Conservation (phyloP, 202 grass and related monocot species). For the Bolboschoenoplectus hybrid region DNA sequence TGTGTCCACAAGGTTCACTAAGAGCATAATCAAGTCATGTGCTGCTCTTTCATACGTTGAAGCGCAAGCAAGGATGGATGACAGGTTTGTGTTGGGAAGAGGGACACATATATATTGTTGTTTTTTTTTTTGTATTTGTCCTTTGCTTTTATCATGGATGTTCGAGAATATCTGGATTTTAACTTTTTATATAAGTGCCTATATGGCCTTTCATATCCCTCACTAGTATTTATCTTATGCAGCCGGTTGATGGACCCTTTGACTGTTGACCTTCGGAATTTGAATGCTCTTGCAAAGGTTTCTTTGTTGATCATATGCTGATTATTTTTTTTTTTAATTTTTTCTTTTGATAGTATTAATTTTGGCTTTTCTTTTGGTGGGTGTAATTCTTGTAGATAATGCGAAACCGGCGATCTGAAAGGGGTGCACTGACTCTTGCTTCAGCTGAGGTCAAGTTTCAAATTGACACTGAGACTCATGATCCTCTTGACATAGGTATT, state of each 20-base stretch:
- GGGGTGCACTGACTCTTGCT: slow-evolving; percentile 95
- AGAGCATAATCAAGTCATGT: slow-evolving; percentile 95
- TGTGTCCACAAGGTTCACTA: slow-evolving; percentile 81
- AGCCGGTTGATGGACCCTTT: slow-evolving; percentile 95
- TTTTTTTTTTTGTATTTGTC: neutral
- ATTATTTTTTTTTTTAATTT: slow-evolving; percentile 26
- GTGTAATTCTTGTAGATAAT: slow-evolving; percentile 59
- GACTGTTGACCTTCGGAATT: slow-evolving; percentile 85
- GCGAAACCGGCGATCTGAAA: slow-evolving; percentile 77
- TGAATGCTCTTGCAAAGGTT: slow-evolving; percentile 97
- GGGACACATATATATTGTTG: neutral
- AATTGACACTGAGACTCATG: slow-evolving; percentile 98
- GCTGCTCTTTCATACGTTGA: slow-evolving; percentile 98
- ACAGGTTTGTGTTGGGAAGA: slow-evolving; percentile 51
- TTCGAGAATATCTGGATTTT: neutral
- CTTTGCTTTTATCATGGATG: slow-evolving; percentile 16
- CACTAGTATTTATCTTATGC: slow-evolving; percentile 46
- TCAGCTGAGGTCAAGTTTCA: slow-evolving; percentile 98
- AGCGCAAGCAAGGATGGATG: slow-evolving; percentile 99
- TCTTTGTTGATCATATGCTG: neutral
- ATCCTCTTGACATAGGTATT: slow-evolving; percentile 97
- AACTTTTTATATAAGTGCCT: neutral
- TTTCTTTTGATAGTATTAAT: slow-evolving; percentile 28
- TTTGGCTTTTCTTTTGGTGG: slow-evolving; percentile 20
- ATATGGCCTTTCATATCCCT: neutral